Conservation (phyloP, 306 rosid species). For the Castanospermum australe region DNA sequence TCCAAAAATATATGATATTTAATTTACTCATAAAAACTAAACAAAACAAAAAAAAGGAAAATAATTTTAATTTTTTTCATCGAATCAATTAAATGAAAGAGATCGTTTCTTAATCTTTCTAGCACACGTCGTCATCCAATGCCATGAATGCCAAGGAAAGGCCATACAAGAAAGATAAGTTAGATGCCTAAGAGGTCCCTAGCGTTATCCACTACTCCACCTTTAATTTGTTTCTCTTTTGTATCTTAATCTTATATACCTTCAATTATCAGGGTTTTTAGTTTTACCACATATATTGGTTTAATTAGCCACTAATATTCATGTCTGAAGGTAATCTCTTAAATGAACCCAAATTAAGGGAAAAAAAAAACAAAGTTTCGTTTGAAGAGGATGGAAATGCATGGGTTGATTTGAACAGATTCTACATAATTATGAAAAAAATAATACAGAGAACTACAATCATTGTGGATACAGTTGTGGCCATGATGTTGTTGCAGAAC, state of each 20-base stretch:
- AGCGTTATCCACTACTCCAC: background rate
- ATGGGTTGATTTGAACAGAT: too few relatives aligned
- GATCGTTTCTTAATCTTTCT: background rate
- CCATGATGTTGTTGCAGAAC: too few relatives aligned
- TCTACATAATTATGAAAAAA: too few relatives aligned
- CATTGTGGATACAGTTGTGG: too few relatives aligned
- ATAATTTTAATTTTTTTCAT: too few relatives aligned
- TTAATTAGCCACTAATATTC: background rate
- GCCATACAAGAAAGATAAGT: background rate
- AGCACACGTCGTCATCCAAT: background rate
- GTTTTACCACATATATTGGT: background rate
- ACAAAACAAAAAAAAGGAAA: background rate
- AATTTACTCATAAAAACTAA: background rate
- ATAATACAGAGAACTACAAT: too few relatives aligned
- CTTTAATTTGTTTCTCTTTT: background rate
- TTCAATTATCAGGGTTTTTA: background rate
- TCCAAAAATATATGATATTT: too few relatives aligned
- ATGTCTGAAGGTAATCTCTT: background rate
- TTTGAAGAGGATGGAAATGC: too few relatives aligned
- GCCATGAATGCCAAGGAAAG: background rate
- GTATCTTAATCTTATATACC: background rate
- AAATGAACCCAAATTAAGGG: background rate
- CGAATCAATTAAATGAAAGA: background rate
- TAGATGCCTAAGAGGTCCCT: background rate
- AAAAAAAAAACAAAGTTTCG: too few relatives aligned